Conservation (phyloP, 139 green algal species). For the Yamagishiella unicocca region DNA sequence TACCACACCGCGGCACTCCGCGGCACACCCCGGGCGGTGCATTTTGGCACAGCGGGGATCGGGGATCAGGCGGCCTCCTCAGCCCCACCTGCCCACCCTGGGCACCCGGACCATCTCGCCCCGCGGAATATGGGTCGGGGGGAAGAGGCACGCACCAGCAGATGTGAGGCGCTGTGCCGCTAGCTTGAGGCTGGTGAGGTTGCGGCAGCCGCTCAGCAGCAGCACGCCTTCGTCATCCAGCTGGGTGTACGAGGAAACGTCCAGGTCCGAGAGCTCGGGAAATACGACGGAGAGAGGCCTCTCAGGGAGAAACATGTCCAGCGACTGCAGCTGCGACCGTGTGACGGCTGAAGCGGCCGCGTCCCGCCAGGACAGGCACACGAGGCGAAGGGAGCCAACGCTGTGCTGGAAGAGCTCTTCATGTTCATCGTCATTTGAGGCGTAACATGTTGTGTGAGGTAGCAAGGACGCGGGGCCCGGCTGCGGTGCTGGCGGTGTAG, state of each 20-base stretch:
- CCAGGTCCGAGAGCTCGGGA: not conserved
- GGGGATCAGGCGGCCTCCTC: too few relatives aligned
- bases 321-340: not conserved
- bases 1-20: too few relatives aligned
- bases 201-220: conserved; percentile 4
- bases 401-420: not conserved
- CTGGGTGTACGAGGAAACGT: not conserved
- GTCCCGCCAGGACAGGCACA: not conserved
- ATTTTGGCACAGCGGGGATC: too few relatives aligned
- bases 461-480: not conserved
- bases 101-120: too few relatives aligned
- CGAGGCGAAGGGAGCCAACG: not conserved
- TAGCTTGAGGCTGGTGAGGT: not conserved
- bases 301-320: not conserved
- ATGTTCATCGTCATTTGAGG: not conserved
- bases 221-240: conserved; percentile 2
- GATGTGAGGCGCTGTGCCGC: not conserved
- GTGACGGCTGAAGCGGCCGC: not conserved
- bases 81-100: too few relatives aligned
- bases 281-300: not conserved
- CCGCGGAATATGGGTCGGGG: too few relatives aligned
- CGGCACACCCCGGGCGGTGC: too few relatives aligned
- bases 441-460: too few relatives aligned
- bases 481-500: not conserved
- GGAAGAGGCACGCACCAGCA: too few relatives aligned